Evolutionary conservation across 2,329 filamentous ascomycete genomes (phyloP), one percentile per base, ranked within the genome.

Genomic region (Emericellopsis atlantica): DNA sequence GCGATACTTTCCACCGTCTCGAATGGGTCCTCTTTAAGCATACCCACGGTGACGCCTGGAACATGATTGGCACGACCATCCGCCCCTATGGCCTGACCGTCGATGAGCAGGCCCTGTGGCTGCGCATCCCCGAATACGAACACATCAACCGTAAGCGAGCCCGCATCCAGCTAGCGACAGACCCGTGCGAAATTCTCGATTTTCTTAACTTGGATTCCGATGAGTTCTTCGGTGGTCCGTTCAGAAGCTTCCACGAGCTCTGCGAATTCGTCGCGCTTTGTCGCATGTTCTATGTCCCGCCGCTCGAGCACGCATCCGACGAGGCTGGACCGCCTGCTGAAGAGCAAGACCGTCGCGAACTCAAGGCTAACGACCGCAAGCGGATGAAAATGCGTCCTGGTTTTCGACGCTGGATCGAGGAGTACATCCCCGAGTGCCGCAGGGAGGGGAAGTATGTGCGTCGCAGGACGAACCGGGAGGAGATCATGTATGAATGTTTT

Each of bases 1-100:
- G 32, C 32, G 18, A 35, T 9, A 35, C 32, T 8, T 9, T 21
- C 8, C 52, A 60, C 12, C 49, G 57, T 40, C 67, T 73, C 46
- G 63, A 67, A 24, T 90, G 84, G 83, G 66, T 69, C 32, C 57
- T 75, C 4, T 87, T 88, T 59, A 76, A 76, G 48, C 68, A 81
- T 32, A 72, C 75, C 1, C 84, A 90, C 49, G 81, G 82, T n/a
- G 84, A 90, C 49, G 43, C 77, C 0, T 79, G 79, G 69, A 81
- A 75, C 44, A 54, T 77, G 8, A 54, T 90, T 0, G 81, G 83
- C 5, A 66, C 71, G 15, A 72, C 69, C 8, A 74, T 85, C 45
- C 70, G 79, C 0, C 71, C 70, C 0, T 71, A 76, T 31, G 84
- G 84, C 2, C 69, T 92, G 7, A 82, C 75, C 0, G 62, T 76